phyloP scores from a whole-genome alignment of 1,284 basidiomycete species.

The Naganishia liquefaciens region DNA sequence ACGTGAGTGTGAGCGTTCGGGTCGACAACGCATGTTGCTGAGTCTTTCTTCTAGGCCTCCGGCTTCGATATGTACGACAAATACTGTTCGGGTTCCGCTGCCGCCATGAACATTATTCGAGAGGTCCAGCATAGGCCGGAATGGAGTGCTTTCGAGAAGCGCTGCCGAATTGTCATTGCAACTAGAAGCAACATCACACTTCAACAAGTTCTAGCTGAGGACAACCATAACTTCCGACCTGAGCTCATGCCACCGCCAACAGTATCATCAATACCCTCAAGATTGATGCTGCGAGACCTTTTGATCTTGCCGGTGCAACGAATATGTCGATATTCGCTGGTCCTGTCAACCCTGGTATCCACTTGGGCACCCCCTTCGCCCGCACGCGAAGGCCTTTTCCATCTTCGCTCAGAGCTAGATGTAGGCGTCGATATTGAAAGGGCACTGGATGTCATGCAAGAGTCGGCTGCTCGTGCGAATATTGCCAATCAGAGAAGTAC shows the following conservation, averaged over 20 bases:
- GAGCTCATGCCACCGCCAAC: slow-evolving; percentile 29
- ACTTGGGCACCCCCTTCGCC: slow-evolving; percentile 29
- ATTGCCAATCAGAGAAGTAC: slow-evolving; percentile 62
- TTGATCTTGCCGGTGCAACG: slow-evolving; percentile 87
- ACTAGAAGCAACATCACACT: slow-evolving; percentile 47
- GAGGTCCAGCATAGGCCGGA: slow-evolving; percentile 62
- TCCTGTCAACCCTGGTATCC: slow-evolving; percentile 70
- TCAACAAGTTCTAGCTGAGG: slow-evolving; percentile 47
- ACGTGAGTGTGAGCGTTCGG: slow-evolving; percentile 57
- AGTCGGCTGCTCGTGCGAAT: slow-evolving; percentile 61
- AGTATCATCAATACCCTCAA: slow-evolving; percentile 37
- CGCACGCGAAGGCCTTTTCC: slow-evolving; percentile 12
- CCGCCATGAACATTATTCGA: slow-evolving; percentile 71
- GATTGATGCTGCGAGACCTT: slow-evolving; percentile 68
- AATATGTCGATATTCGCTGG: slow-evolving; percentile 85
- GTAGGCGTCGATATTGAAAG: slow-evolving; percentile 48
- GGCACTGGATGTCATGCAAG: slow-evolving; percentile 59
- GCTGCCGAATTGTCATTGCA: slow-evolving; percentile 61
- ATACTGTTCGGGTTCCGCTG: slow-evolving; percentile 80
- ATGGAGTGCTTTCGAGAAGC: slow-evolving; percentile 78
- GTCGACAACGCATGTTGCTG: background rate
- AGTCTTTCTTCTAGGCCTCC: slow-evolving; percentile 60
- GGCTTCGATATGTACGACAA: slow-evolving; percentile 74
- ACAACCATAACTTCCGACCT: slow-evolving; percentile 31
- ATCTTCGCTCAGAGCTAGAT: slow-evolving; percentile 36